Base-by-base conservation (phyloP, 768 basidiomycete genomes). In the Strobilomyces dryophilus region DNA sequence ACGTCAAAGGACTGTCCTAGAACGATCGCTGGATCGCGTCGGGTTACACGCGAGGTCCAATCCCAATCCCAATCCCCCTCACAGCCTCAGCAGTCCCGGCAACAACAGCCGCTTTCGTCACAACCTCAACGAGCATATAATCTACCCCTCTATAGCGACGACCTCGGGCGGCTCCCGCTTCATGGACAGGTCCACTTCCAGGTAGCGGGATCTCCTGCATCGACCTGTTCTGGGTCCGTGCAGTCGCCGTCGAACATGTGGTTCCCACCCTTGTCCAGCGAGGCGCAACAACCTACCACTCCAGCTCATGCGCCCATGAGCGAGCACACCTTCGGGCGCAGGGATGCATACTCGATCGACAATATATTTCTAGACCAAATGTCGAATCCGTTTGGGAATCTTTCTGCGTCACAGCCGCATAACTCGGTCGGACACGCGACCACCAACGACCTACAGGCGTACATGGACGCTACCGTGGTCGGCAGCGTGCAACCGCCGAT, bases 121-220 rank as follows among this genome's bases (percentile, higher is more conserved):
- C 60, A 49, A 35, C 58, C 47, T 29, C 36, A 51, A 4, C 49
- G 51, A 21, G n/a, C 59, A 3, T 72, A 69, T 52, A 63, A 73
- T 15, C 69, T 84, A 5, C 83, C 84, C 0, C 74, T 82, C 61
- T 79, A 83, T 59, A 77, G 74, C 60, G 77, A 76, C 43, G 83
- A 84, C 50, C 68, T 85, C 8, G 83, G 82, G 4, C 70, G 79
- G 37, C 65, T 84, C 1, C 84, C 83, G 1, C 36, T 78, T 14
- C 73, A 77, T 18, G 70, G 68, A 8, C 64, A 63, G 27, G 52
- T 58, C 11, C 52, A 51, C 27, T 66, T 71, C 27, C 44, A 54
- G 0, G 26, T 6, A 31, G 15, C 24, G 4, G 47, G 15, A 8
- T 27, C 61, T 14, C n/a, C 52, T 6, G 14, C 29, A 8, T 17